A percentile compares a stretch with the other conserved stretches of the same genome.
Conservation (phyloP, 495 filamentous ascomycete species). For the Viridothelium virens region DNA sequence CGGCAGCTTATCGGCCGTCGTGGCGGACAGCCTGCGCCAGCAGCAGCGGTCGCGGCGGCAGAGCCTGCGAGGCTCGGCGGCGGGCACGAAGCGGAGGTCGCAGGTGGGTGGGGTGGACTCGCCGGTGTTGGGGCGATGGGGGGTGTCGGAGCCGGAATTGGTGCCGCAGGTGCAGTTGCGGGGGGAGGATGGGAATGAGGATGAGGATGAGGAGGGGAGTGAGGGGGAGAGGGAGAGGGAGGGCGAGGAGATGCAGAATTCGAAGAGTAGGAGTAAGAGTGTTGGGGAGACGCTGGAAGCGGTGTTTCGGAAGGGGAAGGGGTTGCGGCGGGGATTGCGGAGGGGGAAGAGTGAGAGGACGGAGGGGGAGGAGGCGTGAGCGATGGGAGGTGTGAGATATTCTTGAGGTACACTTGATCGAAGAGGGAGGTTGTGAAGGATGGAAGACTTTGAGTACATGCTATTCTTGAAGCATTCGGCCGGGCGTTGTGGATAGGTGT, state of each 20-base stretch:
- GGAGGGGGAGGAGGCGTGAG: not conserved
- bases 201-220: slow-evolving; percentile 12
- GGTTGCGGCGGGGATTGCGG: not conserved
- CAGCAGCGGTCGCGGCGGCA: slow-evolving; percentile 35
- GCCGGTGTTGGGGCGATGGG: not conserved
- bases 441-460: not conserved
- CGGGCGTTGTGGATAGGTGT: not conserved
- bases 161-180: slow-evolving; percentile 2
- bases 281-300: slow-evolving; percentile 31
- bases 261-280: slow-evolving; percentile 25
- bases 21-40: slow-evolving; percentile 54
- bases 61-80: not conserved
- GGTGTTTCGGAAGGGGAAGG: slow-evolving; percentile 18
- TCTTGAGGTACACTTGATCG: not conserved
- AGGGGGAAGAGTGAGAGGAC: not conserved
- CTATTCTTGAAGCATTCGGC: not conserved
- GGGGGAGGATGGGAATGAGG: slow-evolving; percentile 14
- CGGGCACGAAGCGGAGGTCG: not conserved
- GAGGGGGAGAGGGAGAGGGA: slow-evolving; percentile 13
- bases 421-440: too few species aligned
- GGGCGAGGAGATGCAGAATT: slow-evolving; percentile 16
- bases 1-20: slow-evolving; percentile 31
- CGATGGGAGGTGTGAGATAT: not conserved
- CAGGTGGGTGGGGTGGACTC: not conserved
- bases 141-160: slow-evolving; percentile 17